Conservation (phyloP, 1,284 basidiomycete species). For the Puccinia coronata region DNA sequence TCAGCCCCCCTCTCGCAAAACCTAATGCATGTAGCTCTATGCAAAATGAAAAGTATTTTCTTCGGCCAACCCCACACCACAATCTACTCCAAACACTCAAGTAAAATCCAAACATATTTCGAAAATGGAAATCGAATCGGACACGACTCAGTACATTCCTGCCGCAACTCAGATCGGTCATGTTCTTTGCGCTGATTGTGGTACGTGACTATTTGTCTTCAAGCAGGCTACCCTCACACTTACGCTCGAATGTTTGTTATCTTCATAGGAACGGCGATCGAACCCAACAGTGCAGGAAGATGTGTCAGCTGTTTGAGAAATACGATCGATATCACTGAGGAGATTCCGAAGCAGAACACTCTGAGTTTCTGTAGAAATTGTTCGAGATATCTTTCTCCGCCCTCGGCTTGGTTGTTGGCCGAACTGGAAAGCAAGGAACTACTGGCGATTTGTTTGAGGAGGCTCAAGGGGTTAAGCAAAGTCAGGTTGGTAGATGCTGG, state of each 20-base stretch:
- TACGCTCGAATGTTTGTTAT: background rate
- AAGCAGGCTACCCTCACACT: background rate
- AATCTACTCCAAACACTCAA: too few relatives aligned
- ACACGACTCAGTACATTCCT: conserved; percentile 34
- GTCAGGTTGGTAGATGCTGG: conserved; percentile 94
- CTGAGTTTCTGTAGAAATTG: conserved; percentile 94
- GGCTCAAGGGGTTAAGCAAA: conserved; percentile 89
- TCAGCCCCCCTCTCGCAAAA: background rate
- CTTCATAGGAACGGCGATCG: conserved; percentile 63
- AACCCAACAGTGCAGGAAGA: conserved; percentile 92
- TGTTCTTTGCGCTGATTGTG: conserved; percentile 63
- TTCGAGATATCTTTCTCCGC: conserved; percentile 91
- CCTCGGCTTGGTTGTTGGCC: conserved; percentile 79
- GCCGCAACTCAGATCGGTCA: conserved; percentile 51
- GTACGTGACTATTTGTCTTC: conserved; percentile 65
- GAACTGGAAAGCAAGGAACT: conserved; percentile 90
- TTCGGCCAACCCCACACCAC: too few relatives aligned
- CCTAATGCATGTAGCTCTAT: background rate
- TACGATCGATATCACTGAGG: conserved; percentile 96
- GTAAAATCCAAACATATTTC: too few relatives aligned
- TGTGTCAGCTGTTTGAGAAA: conserved; percentile 89
- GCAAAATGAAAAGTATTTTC: background rate
- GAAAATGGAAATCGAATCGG: conserved; percentile 46
- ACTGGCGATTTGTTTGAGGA: conserved; percentile 71
- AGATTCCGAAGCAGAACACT: conserved; percentile 95